Conservation (phyloP, 257 asterid genomes). For the Solanum etuberosum region DNA sequence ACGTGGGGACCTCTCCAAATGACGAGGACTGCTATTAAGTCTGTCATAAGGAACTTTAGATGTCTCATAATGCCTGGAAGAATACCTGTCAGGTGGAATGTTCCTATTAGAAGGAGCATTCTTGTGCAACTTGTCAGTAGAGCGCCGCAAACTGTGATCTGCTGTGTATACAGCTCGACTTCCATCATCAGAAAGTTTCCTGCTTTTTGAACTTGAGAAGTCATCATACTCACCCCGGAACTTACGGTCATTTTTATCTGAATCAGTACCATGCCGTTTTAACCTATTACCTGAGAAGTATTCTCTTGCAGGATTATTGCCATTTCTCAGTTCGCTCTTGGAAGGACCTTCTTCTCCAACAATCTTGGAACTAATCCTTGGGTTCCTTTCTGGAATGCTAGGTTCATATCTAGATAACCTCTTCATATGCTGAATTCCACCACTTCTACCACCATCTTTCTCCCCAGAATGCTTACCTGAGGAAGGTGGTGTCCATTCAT, state of each 20-base stretch:
- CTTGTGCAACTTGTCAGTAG: constrained; percentile 40
- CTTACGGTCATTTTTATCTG: constrained; percentile 51
- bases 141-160: constrained; percentile 52
- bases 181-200: constrained; percentile 70
- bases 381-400: constrained; percentile 35
- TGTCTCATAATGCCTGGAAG: constrained; percentile 64
- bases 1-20: constrained; percentile 63
- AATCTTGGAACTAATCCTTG: constrained; percentile 47
- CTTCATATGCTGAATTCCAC: constrained; percentile 46
- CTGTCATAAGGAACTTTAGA: constrained; percentile 51
- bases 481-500: constrained; percentile 54
- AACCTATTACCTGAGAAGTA: constrained; percentile 41
- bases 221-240: constrained; percentile 51
- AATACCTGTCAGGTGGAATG: constrained; percentile 55
- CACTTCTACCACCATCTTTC: constrained; percentile 52
- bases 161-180: constrained; percentile 35
- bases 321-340: constrained; percentile 55
- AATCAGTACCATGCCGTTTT: constrained; percentile 64
- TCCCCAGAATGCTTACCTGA: constrained; percentile 58
- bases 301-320: constrained; percentile 60
- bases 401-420: constrained; percentile 59
- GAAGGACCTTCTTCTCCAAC: constrained; percentile 52
- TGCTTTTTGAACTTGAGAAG: constrained; percentile 51
- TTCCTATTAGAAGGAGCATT: constrained; percentile 37
- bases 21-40: constrained; percentile 62